These are phyloP conservation scores for Cystobasidium onofrii DNA, from an alignment of 768 basidiomycete species.

Conservation along the genomic window DNA sequence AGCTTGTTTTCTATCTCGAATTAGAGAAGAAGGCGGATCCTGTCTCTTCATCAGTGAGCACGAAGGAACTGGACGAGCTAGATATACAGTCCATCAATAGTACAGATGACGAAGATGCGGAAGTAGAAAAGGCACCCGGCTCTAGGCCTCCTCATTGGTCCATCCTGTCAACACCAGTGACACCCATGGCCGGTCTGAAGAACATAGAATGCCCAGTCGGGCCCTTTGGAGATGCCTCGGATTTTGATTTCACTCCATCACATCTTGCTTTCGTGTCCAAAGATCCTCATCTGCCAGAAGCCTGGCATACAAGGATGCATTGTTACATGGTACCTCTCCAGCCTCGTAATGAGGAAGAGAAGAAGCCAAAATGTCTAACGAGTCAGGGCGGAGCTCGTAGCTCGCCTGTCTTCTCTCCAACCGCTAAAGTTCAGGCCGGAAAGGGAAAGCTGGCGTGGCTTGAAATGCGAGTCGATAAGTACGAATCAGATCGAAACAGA, in stretches of 20 bases:
- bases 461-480: slow-evolving; percentile 76
- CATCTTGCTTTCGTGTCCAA: slow-evolving; percentile 78
- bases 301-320: slow-evolving; percentile 84
- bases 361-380: slow-evolving; percentile 59
- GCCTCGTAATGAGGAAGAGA: slow-evolving; percentile 45
- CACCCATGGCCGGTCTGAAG: neutral
- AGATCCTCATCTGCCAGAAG: slow-evolving; percentile 64
- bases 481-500: slow-evolving; percentile 66
- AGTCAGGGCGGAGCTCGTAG: slow-evolving; percentile 70
- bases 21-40: slow-evolving; percentile 48
- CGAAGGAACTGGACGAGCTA: slow-evolving; percentile 30
- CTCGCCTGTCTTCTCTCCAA: slow-evolving; percentile 59
- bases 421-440: slow-evolving; percentile 50
- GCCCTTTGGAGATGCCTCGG: slow-evolving; percentile 74
- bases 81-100: slow-evolving; percentile 13
- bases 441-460: slow-evolving; percentile 59
- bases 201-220: slow-evolving; percentile 55
- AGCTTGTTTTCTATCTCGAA: slow-evolving; percentile 63
- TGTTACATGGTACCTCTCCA: slow-evolving; percentile 62
- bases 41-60: neutral
- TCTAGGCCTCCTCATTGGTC: slow-evolving; percentile 51
- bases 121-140: slow-evolving; percentile 26
- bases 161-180: slow-evolving; percentile 48
- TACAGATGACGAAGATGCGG: neutral
- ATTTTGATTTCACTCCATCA: slow-evolving; percentile 64